Evolutionary conservation across 345 rosid genomes (phyloP).

Genomic region (Trapa bicornis): DNA sequence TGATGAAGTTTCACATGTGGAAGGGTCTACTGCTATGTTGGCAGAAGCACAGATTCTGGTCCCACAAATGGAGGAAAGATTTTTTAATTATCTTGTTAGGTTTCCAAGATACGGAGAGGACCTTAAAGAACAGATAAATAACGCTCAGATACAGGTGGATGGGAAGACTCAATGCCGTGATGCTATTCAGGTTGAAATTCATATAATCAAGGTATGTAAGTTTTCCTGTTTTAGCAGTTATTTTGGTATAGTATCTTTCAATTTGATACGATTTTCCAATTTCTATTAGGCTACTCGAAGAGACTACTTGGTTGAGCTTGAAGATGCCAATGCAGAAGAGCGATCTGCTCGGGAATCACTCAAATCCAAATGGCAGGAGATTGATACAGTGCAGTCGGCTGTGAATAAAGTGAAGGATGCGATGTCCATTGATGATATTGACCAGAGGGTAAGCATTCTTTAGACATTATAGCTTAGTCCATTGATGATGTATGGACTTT

Average conservation of each 20-base stretch:
- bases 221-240: neutral
- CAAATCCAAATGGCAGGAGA: slow-evolving; percentile 53
- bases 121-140: slow-evolving; percentile 41
- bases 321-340: slow-evolving; percentile 43
- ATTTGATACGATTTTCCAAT: slow-evolving; percentile 4
- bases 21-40: slow-evolving; percentile 19
- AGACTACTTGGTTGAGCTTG: slow-evolving; percentile 24
- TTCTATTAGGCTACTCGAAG: slow-evolving; percentile 35
- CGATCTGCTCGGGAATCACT: slow-evolving; percentile 40
- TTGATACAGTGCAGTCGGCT: slow-evolving; percentile 44
- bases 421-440: slow-evolving; percentile 46
- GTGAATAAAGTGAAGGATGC: slow-evolving; percentile 41
- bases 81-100: slow-evolving; percentile 42
- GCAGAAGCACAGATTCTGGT: slow-evolving; percentile 25
- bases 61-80: slow-evolving; percentile 33
- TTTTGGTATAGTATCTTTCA: slow-evolving; percentile 3
- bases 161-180: slow-evolving; percentile 53
- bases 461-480: no score
- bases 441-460: slow-evolving; percentile 32
- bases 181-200: slow-evolving; percentile 44
- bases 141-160: slow-evolving; percentile 41
- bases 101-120: slow-evolving; percentile 54
- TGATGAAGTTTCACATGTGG: slow-evolving; percentile 13
- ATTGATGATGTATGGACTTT: no score
- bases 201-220: slow-evolving; percentile 30